Evolutionary conservation across 345 rosid species (phyloP), one percentile per base, ranked within the genome.

Genomic region (Populus pruinosa): DNA sequence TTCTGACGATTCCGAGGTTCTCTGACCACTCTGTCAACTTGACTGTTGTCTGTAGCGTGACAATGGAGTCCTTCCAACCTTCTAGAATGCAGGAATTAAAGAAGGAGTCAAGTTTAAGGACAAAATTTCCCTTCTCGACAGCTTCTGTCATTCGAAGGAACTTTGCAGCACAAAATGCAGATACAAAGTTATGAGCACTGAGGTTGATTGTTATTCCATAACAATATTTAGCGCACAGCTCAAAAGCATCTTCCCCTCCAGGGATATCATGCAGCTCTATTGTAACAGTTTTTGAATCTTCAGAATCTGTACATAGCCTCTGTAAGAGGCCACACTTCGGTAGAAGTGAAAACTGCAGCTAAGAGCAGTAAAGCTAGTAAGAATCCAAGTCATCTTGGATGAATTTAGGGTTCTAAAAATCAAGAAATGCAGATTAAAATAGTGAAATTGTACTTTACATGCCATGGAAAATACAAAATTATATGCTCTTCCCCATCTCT

Each of bases 61-160:
- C 84, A 69, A 96, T 84, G n/a, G 99, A 89, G 82, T 94, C 99
- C 80, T 94, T 94, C 99, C 98, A 96, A 53, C 99, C 97, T 78
- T 90, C 91, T 9, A 96, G 91, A 74, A 96, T 85, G 90, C 98
- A 94, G 1, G 98, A 91, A 79, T 68, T 86, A 88, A 96, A 92
- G 86, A 96, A 96, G 62, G 97, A 85, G 77, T 96, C 97, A 5
- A 94, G 97, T 81, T 96, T 96, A 50, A 83, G 80, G 18, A 87
- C 83, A 27, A 96, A 87, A 78, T 91, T 96, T 36, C 98, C 97
- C 80, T 89, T 86, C 66, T 94, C 98, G 53, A 88, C 84, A 0
- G 93, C 88, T 74, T 96, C 98, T 31, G 90, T 87, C 99, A 96
- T 96, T 78, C 89, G 87, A 74, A 94, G 97, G 82, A 89, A 92